Percentiles rank a stretch among this genome's conserved stretches.
phyloP scores from a whole-genome alignment of 768 basidiomycete genomes.

The Pholiota conissans region DNA sequence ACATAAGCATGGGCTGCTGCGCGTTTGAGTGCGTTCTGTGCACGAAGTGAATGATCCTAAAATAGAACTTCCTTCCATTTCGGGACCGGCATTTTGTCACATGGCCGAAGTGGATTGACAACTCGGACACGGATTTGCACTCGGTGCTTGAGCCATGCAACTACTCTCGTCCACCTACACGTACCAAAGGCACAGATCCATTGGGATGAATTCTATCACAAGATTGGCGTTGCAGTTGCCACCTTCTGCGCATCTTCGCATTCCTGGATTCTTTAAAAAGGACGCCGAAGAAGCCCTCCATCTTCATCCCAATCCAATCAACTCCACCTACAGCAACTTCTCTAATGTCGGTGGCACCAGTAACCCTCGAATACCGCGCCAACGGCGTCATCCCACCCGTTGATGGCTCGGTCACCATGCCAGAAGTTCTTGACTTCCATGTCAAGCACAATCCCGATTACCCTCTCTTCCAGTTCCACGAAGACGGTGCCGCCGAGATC shows the following conservation, averaged over 20 bases:
- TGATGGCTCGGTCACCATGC: slow-evolving; percentile 32
- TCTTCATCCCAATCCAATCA: neutral
- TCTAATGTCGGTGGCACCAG: neutral
- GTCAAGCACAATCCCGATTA: slow-evolving; percentile 29
- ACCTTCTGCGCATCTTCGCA: neutral
- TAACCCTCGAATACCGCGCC: neutral
- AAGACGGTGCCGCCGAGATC: slow-evolving; percentile 16
- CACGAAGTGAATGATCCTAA: neutral
- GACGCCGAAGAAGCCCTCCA: neutral
- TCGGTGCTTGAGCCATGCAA: neutral
- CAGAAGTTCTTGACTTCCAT: slow-evolving; percentile 33
- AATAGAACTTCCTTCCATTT: neutral
- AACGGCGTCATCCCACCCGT: slow-evolving; percentile 21
- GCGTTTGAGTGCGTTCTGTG: neutral
- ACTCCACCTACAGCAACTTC: neutral
- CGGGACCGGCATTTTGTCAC: neutral
- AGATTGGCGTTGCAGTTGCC: neutral
- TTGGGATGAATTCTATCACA: neutral
- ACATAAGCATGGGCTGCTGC: no score
- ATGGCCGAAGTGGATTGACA: neutral
- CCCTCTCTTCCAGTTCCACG: slow-evolving; percentile 31
- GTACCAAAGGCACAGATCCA: neutral
- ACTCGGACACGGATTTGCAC: neutral
- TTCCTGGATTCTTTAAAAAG: neutral
- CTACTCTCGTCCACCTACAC: neutral